Evolutionary conservation across 106 monocot genomes (phyloP).

Genomic region (Dactylorhiza incarnata): DNA sequence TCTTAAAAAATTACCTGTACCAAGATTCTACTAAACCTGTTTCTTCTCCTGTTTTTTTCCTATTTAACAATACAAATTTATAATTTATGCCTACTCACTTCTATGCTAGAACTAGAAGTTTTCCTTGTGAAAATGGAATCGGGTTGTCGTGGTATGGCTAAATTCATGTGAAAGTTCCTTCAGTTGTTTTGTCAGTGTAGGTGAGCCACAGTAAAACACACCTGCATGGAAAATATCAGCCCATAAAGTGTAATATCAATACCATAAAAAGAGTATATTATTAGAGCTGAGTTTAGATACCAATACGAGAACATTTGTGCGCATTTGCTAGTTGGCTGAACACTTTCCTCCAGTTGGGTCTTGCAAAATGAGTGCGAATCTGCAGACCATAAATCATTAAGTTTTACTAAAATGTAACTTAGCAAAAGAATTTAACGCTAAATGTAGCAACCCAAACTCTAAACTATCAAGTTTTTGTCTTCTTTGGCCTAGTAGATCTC

Average conservation of each 20-base stretch:
- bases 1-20: neutral
- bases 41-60: conserved; percentile 1
- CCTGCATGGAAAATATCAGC: conserved; percentile 31
- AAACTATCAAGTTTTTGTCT: too few species aligned
- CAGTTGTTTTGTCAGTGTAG: conserved; percentile 67
- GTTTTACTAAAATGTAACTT: neutral
- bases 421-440: neutral
- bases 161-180: conserved; percentile 77
- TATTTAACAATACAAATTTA: conserved; percentile 13
- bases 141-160: conserved; percentile 74
- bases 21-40: conserved; percentile 5
- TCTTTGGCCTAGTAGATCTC: too few species aligned
- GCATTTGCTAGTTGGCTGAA: conserved; percentile 34
- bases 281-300: conserved; percentile 11
- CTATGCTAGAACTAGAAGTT: conserved; percentile 50
- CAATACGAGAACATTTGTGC: conserved; percentile 46
- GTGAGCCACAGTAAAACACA: conserved; percentile 91
- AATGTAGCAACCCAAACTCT: neutral
- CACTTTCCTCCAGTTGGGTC: conserved; percentile 61
- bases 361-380: conserved; percentile 63
- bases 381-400: conserved; percentile 15
- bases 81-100: conserved; percentile 3
- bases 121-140: conserved; percentile 98
- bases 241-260: neutral
- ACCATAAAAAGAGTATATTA: neutral